Evolutionary conservation across 306 rosid genomes (phyloP), one percentile per base, ranked within the genome.

Genomic region (Medicago truncatula): DNA sequence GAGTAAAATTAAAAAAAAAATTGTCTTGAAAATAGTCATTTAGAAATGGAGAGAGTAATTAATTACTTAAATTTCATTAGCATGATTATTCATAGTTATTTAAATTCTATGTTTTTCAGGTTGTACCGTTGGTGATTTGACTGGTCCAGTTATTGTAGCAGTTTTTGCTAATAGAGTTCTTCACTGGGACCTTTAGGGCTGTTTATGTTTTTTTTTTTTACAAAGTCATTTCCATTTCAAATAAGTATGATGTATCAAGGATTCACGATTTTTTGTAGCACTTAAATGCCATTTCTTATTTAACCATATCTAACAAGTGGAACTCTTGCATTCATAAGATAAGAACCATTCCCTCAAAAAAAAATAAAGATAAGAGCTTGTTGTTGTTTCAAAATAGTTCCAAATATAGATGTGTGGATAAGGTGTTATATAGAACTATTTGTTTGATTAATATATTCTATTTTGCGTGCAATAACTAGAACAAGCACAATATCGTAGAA

Each of bases 121-220:
- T 73, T 87, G 97, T 70, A 76, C 70, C 10, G 61, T 67, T 15
- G 98, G 98, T 43, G 98, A 95, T 85, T 75, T 90, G 75, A 90
- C 87, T 20, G 97, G 98, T 63, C 98, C 96, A 2, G 34, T 87
- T 69, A 76, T 95, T 16, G 84, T 92, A 31, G 81, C 91, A 43
- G 21, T 76, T 65, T 77, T 73, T 54, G 61, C 83, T 14, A 86
- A 83, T 76, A 87, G 65, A 60, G 15, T 61, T 58, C 76, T 85
- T 52, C 83, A 69, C 6, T 23, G 63, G 46, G 85, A 92, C 36
- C 70, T 86, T 57, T 87, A 84, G 74, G 9, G 6, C n/a, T 46
- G 77, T 69, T 57, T 73, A 18, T 69, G 14, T 50, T 64, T 14
- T 67, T 52, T 68, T 14, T 44, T 52, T 72, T 80, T 57, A 52